phyloP scores from a whole-genome alignment of 2,329 filamentous ascomycete species.

The Cercospora zeae-maydis region DNA sequence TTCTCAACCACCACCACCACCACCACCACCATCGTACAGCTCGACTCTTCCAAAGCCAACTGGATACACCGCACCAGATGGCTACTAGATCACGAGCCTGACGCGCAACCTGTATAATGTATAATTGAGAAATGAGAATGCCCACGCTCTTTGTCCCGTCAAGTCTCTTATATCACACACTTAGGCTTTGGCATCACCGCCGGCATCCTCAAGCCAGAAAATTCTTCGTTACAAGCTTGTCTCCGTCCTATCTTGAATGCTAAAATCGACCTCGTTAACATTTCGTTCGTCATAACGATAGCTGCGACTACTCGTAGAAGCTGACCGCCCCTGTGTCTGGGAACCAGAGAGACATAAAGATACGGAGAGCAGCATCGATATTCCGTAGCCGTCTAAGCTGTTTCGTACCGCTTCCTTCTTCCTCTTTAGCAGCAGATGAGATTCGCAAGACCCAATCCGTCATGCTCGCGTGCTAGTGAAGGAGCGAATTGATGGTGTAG shows the following conservation, averaged over 20 bases:
- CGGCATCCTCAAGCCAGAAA: background rate
- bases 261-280: constrained; percentile 13
- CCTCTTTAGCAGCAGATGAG: constrained; percentile 7
- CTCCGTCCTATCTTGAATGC: background rate
- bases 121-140: background rate
- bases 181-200: background rate
- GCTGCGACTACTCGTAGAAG: constrained; percentile 25
- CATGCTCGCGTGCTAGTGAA: background rate
- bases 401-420: constrained; percentile 1
- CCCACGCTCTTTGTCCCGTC: too few relatives aligned
- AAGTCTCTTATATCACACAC: background rate
- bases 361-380: constrained; percentile 20
- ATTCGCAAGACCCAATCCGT: constrained; percentile 6
- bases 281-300: constrained; percentile 25
- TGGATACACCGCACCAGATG: background rate
- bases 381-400: constrained; percentile 19
- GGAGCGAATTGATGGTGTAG: background rate
- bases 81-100: background rate
- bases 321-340: constrained; percentile 21
- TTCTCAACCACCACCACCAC: background rate
- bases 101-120: background rate
- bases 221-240: background rate
- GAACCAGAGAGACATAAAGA: constrained; percentile 21
- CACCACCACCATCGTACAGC: constrained; percentile 1
- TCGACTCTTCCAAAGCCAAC: background rate